Conservation (phyloP, 345 rosid species). For the Eucalyptus pauciflora region DNA sequence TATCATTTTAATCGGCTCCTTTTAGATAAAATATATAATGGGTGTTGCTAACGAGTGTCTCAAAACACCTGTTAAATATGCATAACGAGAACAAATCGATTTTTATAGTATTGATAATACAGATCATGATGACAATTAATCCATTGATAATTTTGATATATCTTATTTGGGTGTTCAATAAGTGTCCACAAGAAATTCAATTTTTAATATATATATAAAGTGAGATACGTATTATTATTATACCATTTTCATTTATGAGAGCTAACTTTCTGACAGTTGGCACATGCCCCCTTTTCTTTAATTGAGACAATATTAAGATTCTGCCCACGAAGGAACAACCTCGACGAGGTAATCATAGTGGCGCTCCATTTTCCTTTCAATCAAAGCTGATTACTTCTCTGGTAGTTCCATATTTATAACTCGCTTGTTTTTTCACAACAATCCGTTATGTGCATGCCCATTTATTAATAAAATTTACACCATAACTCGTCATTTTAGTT, state of each 20-base stretch:
- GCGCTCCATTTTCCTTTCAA: background rate
- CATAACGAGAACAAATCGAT: background rate
- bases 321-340: background rate
- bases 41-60: background rate
- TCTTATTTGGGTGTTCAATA: background rate
- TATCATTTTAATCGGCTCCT: background rate
- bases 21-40: background rate
- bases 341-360: background rate
- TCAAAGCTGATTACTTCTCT: background rate
- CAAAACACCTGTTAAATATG: too few species aligned
- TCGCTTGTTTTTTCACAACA: background rate
- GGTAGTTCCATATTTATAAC: background rate
- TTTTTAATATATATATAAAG: too few species aligned
- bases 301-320: background rate
- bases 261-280: background rate
- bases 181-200: background rate
- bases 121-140: background rate
- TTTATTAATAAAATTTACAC: background rate
- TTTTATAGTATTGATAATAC: too few species aligned
- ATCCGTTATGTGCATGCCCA: background rate
- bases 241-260: background rate
- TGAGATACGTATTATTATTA: background rate
- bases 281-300: background rate
- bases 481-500: background rate
- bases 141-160: too few species aligned